A percentile compares a stretch with the other conserved stretches of the same genome.
phyloP scores from a whole-genome alignment of 1,139 yeast species.

The Nakaseomyces delphensis region DNA sequence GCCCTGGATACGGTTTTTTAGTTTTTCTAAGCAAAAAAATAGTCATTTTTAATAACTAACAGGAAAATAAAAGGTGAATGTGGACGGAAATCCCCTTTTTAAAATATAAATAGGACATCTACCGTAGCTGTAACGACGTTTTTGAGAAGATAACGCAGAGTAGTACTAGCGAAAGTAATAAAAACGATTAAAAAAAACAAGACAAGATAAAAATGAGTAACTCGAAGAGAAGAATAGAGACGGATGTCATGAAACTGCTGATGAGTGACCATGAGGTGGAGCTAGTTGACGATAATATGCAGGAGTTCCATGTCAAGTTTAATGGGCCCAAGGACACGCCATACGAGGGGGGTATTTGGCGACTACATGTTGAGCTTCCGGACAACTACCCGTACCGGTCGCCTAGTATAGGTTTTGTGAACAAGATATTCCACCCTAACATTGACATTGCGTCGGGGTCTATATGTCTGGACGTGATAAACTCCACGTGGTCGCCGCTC shows the following conservation, averaged over 20 bases:
- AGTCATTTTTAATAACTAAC: too few species aligned
- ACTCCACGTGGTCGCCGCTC: conserved; percentile 98
- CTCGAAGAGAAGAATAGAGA: conserved; percentile 83
- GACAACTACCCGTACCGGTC: conserved; percentile 93
- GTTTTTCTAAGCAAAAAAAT: too few species aligned
- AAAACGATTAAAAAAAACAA: neutral
- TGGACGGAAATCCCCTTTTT: too few species aligned
- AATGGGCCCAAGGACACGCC: conserved; percentile 86
- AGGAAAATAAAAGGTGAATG: too few species aligned
- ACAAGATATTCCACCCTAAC: conserved; percentile 90
- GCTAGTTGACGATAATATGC: conserved; percentile 79
- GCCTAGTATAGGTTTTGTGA: conserved; percentile 90
- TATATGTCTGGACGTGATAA: conserved; percentile 91
- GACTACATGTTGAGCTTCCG: conserved; percentile 85
- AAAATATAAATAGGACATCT: too few species aligned
- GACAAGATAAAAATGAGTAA: conserved; percentile 23
- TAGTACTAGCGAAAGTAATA: neutral
- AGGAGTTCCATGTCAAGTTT: conserved; percentile 80
- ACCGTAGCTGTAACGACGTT: too few species aligned
- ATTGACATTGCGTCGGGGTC: conserved; percentile 86
- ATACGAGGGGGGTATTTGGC: conserved; percentile 87
- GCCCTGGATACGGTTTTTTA: too few species aligned
- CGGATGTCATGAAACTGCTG: conserved; percentile 90
- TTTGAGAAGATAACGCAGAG: too few species aligned
- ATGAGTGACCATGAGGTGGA: conserved; percentile 93